A percentile compares a stretch with the other conserved stretches of the same genome.
Conservation (phyloP, 352 stramenopile species). For the Phytophthora aleatoria region DNA sequence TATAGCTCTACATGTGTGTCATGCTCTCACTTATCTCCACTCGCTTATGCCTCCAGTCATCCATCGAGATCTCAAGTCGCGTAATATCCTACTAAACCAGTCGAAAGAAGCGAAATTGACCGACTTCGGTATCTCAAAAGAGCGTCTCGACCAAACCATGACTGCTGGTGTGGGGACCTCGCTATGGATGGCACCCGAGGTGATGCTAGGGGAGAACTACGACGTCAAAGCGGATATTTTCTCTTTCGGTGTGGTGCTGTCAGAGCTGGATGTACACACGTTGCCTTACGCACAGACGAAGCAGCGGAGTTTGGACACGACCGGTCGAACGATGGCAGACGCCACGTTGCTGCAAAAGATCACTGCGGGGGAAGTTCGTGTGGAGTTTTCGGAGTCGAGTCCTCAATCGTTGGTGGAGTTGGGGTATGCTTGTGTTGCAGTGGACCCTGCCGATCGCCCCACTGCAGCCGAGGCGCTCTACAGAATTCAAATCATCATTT, state of each 20-base stretch:
- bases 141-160: slow-evolving; percentile 42
- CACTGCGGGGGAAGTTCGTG: slow-evolving; percentile 9
- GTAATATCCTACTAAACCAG: slow-evolving; percentile 34
- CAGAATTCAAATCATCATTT: slow-evolving; percentile 22
- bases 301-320: slow-evolving; percentile 21
- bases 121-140: slow-evolving; percentile 63
- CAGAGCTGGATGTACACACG: slow-evolving; percentile 48
- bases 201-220: slow-evolving; percentile 25
- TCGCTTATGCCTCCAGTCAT: slow-evolving; percentile 29
- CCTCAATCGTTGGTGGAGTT: background rate
- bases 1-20: slow-evolving; percentile 39
- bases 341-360: slow-evolving; percentile 25
- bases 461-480: slow-evolving; percentile 30
- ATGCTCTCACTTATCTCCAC: slow-evolving; percentile 34
- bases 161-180: slow-evolving; percentile 27
- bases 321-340: slow-evolving; percentile 12
- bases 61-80: slow-evolving; percentile 47
- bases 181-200: slow-evolving; percentile 24
- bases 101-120: slow-evolving; percentile 58
- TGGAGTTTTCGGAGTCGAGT: slow-evolving; percentile 26
- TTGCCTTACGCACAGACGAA: slow-evolving; percentile 48
- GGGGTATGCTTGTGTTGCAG: background rate
- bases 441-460: slow-evolving; percentile 9
- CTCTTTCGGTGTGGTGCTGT: slow-evolving; percentile 39
- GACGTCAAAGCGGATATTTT: slow-evolving; percentile 25